Conservation (phyloP, 768 basidiomycete species). For the Pleurotus citrinopileatus region DNA sequence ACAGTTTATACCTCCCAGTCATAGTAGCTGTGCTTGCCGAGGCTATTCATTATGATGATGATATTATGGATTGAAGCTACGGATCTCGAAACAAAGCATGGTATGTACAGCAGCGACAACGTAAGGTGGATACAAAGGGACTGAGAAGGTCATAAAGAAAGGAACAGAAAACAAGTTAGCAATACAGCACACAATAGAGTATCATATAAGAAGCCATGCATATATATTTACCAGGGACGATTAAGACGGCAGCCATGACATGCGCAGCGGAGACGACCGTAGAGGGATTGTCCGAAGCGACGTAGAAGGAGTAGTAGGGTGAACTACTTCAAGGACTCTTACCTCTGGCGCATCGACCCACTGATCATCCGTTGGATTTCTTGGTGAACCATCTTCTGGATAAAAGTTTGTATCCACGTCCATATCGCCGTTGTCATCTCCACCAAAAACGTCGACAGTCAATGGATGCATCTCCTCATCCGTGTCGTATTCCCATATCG, state of each 20-base stretch:
- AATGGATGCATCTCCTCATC: neutral
- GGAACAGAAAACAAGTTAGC: too few relatives aligned
- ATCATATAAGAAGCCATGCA: neutral
- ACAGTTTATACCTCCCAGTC: too few relatives aligned
- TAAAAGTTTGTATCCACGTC: slow-evolving; percentile 7
- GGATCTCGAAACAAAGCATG: too few relatives aligned
- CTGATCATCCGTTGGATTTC: neutral
- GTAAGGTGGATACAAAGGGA: too few relatives aligned
- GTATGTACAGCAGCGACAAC: too few relatives aligned
- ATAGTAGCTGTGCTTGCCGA: too few relatives aligned
- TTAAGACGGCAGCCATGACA: neutral
- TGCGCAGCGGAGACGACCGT: neutral
- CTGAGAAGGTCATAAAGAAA: too few relatives aligned
- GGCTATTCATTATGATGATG: too few relatives aligned
- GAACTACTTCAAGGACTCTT: neutral
- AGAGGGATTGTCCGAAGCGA: neutral
- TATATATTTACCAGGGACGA: neutral
- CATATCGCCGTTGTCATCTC: slow-evolving; percentile 13
- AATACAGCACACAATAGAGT: neutral
- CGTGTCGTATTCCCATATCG: neutral
- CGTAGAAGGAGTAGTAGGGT: neutral
- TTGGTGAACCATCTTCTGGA: neutral
- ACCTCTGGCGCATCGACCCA: neutral
- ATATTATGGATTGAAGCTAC: too few relatives aligned
- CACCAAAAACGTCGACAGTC: slow-evolving; percentile 14